These are phyloP conservation scores for Leishmania tarentolae DNA, from an alignment of 208 protist genomes.

Conservation along the genomic window DNA sequence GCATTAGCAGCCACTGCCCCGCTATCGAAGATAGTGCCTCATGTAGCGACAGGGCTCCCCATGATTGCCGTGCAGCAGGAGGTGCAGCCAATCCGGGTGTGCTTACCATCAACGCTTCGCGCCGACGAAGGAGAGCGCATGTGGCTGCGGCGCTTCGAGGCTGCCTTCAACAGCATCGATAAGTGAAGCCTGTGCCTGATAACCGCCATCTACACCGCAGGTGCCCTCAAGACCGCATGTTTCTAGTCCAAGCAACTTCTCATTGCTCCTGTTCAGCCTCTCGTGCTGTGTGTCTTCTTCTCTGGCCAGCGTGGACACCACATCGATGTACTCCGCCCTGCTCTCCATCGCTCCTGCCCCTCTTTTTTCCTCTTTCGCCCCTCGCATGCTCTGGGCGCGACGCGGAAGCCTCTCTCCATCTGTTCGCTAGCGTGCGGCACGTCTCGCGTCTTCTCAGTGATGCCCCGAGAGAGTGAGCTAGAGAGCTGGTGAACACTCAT, in stretches of 20 bases:
- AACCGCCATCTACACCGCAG: neutral
- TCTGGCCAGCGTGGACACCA: neutral
- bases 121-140: slow-evolving; percentile 36
- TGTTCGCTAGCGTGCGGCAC: too few species aligned
- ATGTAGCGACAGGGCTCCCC: slow-evolving; percentile 19
- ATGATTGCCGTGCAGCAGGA: slow-evolving; percentile 43
- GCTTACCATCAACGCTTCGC: slow-evolving; percentile 49
- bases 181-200: neutral
- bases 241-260: neutral
- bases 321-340: neutral
- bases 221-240: neutral
- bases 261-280: neutral
- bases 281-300: neutral
- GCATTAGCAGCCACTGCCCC: slow-evolving; percentile 10
- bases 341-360: neutral
- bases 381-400: too few species aligned
- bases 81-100: slow-evolving; percentile 56
- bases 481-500: too few species aligned
- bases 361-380: neutral
- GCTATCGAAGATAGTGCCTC: slow-evolving; percentile 3
- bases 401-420: too few species aligned
- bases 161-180: slow-evolving; percentile 11
- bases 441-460: too few species aligned
- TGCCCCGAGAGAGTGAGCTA: too few species aligned
- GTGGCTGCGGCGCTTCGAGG: slow-evolving; percentile 50